Conservation (phyloP, 257 asterid genomes). For the Striga asiatica region DNA sequence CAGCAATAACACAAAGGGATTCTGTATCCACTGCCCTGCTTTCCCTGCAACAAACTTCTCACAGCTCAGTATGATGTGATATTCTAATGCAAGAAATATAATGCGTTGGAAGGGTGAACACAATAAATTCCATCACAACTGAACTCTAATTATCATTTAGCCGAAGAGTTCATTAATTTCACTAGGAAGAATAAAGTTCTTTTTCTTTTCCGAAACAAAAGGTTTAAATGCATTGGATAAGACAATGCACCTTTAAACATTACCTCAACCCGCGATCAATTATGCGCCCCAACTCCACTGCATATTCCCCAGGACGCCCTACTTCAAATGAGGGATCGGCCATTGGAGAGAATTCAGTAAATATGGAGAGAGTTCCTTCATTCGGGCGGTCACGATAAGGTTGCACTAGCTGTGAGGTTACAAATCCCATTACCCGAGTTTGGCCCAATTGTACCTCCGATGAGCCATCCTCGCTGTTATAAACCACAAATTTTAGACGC, state of each 20-base stretch:
- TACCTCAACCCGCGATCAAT: conserved; percentile 96
- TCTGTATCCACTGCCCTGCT: conserved; percentile 96
- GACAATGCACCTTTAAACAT: neutral
- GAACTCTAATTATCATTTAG: neutral
- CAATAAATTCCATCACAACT: neutral
- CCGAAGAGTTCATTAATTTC: neutral
- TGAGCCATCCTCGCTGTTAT: conserved; percentile 85
- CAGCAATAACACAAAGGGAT: conserved; percentile 88
- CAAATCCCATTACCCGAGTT: conserved; percentile 83
- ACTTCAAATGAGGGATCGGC: conserved; percentile 93
- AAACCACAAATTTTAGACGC: conserved; percentile 6
- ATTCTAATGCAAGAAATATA: neutral
- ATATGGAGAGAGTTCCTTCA: conserved; percentile 79
- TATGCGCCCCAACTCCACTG: conserved; percentile 90
- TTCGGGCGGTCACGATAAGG: conserved; percentile 89
- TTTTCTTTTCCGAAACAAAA: too few relatives aligned
- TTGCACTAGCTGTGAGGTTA: conserved; percentile 75
- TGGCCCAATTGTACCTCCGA: conserved; percentile 91
- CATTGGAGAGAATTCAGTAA: conserved; percentile 94
- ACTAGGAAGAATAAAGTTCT: neutral
- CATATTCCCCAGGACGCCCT: conserved; percentile 87
- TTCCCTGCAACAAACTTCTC: conserved; percentile 61
- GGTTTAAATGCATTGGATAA: neutral
- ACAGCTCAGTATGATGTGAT: conserved; percentile 8
- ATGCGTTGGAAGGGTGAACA: neutral